phyloP scores from a whole-genome alignment of 306 rosid genomes.

The Vachellia pachyceras region DNA sequence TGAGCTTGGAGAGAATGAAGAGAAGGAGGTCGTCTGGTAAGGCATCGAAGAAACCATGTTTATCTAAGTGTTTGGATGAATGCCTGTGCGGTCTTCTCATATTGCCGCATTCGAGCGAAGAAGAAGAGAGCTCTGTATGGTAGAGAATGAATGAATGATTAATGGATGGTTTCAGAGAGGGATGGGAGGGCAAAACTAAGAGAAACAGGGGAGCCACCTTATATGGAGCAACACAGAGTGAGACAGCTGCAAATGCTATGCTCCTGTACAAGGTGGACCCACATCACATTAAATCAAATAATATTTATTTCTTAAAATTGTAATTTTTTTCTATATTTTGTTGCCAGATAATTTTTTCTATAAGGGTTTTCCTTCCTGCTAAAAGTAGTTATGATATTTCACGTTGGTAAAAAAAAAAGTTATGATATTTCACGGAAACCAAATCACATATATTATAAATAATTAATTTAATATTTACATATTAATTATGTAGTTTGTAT shows the following conservation, averaged over 20 bases:
- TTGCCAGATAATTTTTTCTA: no score
- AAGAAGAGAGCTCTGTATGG: neutral
- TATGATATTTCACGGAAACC: no score
- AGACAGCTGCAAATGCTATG: neutral
- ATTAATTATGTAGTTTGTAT: no score
- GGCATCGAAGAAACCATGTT: conserved; percentile 56
- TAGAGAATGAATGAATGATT: neutral
- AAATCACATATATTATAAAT: no score
- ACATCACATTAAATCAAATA: neutral
- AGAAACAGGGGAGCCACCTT: neutral
- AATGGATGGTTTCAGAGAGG: neutral
- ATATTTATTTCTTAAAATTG: no score
- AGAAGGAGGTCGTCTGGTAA: conserved; percentile 78
- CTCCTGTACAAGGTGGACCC: neutral
- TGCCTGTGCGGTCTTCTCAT: conserved; percentile 50
- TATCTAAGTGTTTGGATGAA: conserved; percentile 1
- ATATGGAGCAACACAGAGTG: neutral
- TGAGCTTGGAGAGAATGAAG: conserved; percentile 69
- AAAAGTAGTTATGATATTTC: no score
- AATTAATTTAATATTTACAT: no score
- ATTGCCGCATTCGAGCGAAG: neutral
- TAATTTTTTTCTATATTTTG: no score
- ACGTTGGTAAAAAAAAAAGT: no score
- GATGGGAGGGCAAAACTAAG: neutral
- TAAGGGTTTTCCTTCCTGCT: no score